Evolutionary conservation across 2,329 filamentous ascomycete species (phyloP), one percentile per base, ranked within the genome.

Genomic region (Knoxdaviesia proteae): DNA sequence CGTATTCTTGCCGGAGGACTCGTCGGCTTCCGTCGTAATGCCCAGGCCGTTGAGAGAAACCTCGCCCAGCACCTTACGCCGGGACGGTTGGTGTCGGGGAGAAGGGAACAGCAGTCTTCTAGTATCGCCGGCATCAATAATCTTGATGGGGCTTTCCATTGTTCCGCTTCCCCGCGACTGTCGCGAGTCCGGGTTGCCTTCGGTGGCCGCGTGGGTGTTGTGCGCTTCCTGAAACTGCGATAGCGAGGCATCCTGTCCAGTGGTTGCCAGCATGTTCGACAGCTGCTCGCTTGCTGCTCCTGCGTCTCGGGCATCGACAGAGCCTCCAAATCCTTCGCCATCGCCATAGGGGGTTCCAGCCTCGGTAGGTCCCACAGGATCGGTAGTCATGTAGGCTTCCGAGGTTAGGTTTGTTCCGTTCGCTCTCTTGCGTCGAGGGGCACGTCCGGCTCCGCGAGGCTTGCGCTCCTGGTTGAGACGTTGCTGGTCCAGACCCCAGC

Each of bases 91-190:
- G 49, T 79, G 80, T 38, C 76, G 68, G 2, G 82, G 82, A 0
- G 80, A 86, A 1, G 83, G 80, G 52, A 90, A 90, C 1, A 90
- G 64, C 3, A 87, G 58, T 45, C 84, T 68, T 46, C 80, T 69
- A 1, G 80, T 86, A 42, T 55, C 59, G 34, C 70, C 72, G 11
- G 67, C 56, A 8, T 60, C 57, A n/a, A 20, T 20, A 20, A 20
- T 20, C 20, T 20, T 20, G 20, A 20, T 20, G 20, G 20, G 20
- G 20, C 20, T 20, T 20, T 20, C 20, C 20, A 20, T 20, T 20
- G 20, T 20, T 20, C 20, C 20, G 20, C 20, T 20, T 20, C 20
- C 20, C 20, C 33, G 32, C 39, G 10, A 11, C 39, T 7, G 39
- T 33, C 11, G 32, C 30, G n/a, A 33, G 11, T 33, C 20, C n/a